A percentile compares a stretch with the other conserved stretches of the same genome.
These are phyloP conservation scores for Nematodospora valgi DNA, from an alignment of 805 yeast species.

Conservation along the genomic window DNA sequence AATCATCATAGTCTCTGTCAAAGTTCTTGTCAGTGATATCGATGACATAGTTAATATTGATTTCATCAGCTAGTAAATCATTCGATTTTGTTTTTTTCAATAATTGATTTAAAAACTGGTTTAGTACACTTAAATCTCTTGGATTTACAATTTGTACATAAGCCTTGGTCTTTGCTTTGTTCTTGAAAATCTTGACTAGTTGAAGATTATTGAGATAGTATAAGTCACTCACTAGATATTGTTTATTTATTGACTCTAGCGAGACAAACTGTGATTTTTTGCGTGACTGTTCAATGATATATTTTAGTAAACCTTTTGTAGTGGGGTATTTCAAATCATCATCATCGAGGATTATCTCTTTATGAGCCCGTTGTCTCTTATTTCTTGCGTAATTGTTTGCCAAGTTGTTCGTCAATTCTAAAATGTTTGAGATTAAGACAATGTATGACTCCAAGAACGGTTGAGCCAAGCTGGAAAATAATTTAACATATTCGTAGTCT, in stretches of 20 bases:
- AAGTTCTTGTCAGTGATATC: conserved; percentile 32
- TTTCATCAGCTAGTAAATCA: conserved; percentile 14
- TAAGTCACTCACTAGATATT: conserved; percentile 37
- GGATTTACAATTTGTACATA: conserved; percentile 29
- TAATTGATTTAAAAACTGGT: conserved; percentile 20
- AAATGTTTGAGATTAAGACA: conserved; percentile 10
- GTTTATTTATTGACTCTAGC: conserved; percentile 38
- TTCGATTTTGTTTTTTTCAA: conserved; percentile 9
- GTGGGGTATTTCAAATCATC: conserved; percentile 25
- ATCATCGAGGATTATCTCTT: conserved; percentile 13
- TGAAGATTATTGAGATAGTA: conserved; percentile 34
- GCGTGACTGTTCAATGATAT: conserved; percentile 19
- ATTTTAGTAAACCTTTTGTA: conserved; percentile 29
- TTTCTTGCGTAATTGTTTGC: conserved; percentile 7
- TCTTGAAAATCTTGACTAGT: conserved; percentile 35
- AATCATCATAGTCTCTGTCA: conserved; percentile 13
- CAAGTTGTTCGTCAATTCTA: conserved; percentile 7
- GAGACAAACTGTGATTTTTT: conserved; percentile 22
- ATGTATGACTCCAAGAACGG: conserved; percentile 34
- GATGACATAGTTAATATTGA: conserved; percentile 25
- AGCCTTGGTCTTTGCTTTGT: conserved; percentile 39
- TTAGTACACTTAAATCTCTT: conserved; percentile 24
- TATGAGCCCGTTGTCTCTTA: conserved; percentile 6
- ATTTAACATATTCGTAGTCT: conserved; percentile 20
- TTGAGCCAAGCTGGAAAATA: conserved; percentile 25